Conservation (phyloP, 2,329 filamentous ascomycete genomes). For the Cordyceps cicadae region DNA sequence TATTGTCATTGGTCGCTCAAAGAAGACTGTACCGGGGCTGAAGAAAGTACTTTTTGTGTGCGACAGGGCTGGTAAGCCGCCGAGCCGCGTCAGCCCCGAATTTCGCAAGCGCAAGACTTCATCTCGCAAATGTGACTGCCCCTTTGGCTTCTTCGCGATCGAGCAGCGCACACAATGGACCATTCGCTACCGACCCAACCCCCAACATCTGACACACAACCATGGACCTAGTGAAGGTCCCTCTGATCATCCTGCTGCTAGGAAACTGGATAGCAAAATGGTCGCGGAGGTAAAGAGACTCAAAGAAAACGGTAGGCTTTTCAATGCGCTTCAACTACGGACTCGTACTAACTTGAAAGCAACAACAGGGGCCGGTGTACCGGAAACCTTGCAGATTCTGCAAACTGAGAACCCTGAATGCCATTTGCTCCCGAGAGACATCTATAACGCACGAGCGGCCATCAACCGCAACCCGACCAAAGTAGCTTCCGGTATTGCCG, state of each 20-base stretch:
- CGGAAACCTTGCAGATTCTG: slow-evolving; percentile 57
- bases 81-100: slow-evolving; percentile 54
- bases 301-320: slow-evolving; percentile 53
- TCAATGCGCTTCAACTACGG: slow-evolving; percentile 14
- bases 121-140: slow-evolving; percentile 60
- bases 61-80: slow-evolving; percentile 56
- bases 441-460: slow-evolving; percentile 59
- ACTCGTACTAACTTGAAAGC: slow-evolving; percentile 25
- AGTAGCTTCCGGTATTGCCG: slow-evolving; percentile 50
- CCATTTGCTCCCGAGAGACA: slow-evolving; percentile 54
- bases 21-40: slow-evolving; percentile 57
- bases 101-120: slow-evolving; percentile 58
- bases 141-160: slow-evolving; percentile 62
- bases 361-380: slow-evolving; percentile 51
- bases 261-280: slow-evolving; percentile 60
- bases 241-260: slow-evolving; percentile 56
- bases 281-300: slow-evolving; percentile 58
- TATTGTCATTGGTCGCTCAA: slow-evolving; percentile 59
- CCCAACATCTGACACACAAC: slow-evolving; percentile 51
- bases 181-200: slow-evolving; percentile 54
- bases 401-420: slow-evolving; percentile 57
- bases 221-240: slow-evolving; percentile 60
- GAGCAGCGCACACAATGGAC: slow-evolving; percentile 61
- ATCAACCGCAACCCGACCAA: slow-evolving; percentile 59
- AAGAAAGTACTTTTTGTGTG: slow-evolving; percentile 63